Evolutionary conservation across 2,329 filamentous ascomycete genomes (phyloP).

Genomic region (Pseudogymnoascus sp.): DNA sequence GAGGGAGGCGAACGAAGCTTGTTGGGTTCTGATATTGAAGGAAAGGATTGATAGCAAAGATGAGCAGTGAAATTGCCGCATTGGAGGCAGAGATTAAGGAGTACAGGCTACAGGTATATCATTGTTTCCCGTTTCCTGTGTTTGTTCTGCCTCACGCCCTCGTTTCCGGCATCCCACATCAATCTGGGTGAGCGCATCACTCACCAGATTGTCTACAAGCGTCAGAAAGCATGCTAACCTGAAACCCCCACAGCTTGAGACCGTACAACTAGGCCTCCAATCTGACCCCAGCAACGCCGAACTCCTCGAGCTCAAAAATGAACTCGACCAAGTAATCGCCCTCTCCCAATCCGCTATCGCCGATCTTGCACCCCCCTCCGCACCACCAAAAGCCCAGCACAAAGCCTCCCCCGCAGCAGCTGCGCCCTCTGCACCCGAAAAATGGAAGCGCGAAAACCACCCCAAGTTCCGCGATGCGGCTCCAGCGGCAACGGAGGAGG

Average conservation of each 20-base stretch:
- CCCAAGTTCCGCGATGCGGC: constrained; percentile 61
- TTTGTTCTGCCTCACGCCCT: background rate
- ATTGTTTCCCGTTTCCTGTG: background rate
- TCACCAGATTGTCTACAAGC: background rate
- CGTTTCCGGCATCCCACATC: background rate
- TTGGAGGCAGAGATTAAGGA: constrained; percentile 43
- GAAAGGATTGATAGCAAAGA: constrained; percentile 7
- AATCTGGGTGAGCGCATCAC: background rate
- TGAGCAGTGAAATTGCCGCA: constrained; percentile 25
- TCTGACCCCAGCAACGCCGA: constrained; percentile 74
- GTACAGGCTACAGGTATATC: constrained; percentile 47
- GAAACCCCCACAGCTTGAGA: constrained; percentile 53
- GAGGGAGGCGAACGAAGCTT: background rate
- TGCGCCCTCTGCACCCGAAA: constrained; percentile 51
- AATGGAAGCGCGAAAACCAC: constrained; percentile 75
- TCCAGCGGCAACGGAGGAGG: constrained; percentile 40
- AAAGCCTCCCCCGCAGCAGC: constrained; percentile 25
- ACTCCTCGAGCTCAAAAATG: constrained; percentile 65
- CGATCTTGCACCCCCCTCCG: constrained; percentile 57
- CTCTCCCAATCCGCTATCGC: constrained; percentile 72
- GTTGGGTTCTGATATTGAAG: background rate
- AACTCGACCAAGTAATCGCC: constrained; percentile 74
- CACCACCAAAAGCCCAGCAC: constrained; percentile 27
- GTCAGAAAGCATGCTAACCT: constrained; percentile 12
- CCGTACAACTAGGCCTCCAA: constrained; percentile 65